Evolutionary conservation across 495 filamentous ascomycete species (phyloP).

Genomic region (Parmelia sp.): DNA sequence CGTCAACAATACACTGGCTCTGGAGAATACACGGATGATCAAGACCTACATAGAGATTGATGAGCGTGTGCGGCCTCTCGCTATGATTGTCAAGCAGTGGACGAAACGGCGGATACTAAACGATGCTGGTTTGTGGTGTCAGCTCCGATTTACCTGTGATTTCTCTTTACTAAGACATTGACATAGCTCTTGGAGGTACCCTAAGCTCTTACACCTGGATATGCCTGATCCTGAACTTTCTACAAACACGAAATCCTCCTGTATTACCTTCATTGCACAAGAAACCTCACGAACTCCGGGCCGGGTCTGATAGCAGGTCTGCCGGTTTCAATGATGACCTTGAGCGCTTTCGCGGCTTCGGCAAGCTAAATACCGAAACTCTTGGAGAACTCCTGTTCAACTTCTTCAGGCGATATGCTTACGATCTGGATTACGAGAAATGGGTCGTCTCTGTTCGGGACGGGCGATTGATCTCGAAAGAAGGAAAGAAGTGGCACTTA

Average conservation of each 20-base stretch:
- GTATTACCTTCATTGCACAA: constrained; percentile 84
- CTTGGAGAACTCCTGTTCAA: constrained; percentile 79
- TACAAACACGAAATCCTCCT: constrained; percentile 83
- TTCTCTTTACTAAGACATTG: constrained; percentile 17
- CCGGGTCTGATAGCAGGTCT: constrained; percentile 53
- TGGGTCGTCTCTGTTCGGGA: constrained; percentile 80
- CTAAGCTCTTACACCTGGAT: constrained; percentile 99
- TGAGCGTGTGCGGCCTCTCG: constrained; percentile 79
- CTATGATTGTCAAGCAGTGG: constrained; percentile 97
- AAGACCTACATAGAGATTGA: constrained; percentile 95
- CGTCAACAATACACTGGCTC: constrained; percentile 88
- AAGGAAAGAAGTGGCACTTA: constrained; percentile 78
- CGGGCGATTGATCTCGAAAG: constrained; percentile 74
- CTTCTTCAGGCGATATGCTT: constrained; percentile 90
- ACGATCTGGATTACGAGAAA: constrained; percentile 86
- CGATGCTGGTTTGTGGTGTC: constrained; percentile 70
- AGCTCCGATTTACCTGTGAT: neutral
- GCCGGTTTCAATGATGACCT: constrained; percentile 83
- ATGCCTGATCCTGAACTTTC: constrained; percentile 94
- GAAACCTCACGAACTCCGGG: constrained; percentile 54
- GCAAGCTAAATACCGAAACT: constrained; percentile 72
- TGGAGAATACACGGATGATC: constrained; percentile 98
- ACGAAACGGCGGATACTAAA: constrained; percentile 87
- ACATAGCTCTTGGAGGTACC: constrained; percentile 78
- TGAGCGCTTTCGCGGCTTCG: constrained; percentile 62